Conservation (phyloP, 495 filamentous ascomycete genomes). For the Penicillium coffeae region DNA sequence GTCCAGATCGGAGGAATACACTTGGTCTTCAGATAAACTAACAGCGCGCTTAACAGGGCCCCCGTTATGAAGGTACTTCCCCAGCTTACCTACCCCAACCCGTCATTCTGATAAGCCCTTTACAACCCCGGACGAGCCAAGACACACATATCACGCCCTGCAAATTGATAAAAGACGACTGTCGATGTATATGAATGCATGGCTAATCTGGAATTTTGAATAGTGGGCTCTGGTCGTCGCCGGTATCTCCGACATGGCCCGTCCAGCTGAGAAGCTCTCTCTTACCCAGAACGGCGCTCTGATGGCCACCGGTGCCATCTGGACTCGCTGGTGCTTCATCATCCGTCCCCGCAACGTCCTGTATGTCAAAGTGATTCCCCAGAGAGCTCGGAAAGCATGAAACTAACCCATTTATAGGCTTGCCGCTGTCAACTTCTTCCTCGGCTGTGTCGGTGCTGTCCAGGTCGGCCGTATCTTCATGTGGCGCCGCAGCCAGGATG, state of each 20-base stretch:
- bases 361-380: conserved; percentile 45
- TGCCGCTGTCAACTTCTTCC: conserved; percentile 97
- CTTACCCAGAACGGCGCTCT: conserved; percentile 87
- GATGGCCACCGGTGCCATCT: conserved; percentile 86
- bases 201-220: conserved; percentile 9
- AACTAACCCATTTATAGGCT: conserved; percentile 49
- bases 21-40: conserved; percentile 4
- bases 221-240: conserved; percentile 90
- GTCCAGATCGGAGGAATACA: not conserved
- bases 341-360: conserved; percentile 90
- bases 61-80: conserved; percentile 86
- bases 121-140: not conserved
- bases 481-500: conserved; percentile 60
- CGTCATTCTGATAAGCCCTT: conserved; percentile 8
- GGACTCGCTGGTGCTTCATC: conserved; percentile 97
- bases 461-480: conserved; percentile 74
- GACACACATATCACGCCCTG: not conserved
- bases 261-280: conserved; percentile 89
- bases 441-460: conserved; percentile 76
- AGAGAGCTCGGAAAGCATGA: not conserved
- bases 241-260: conserved; percentile 84
- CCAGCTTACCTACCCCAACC: not conserved
- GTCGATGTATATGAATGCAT: not conserved
- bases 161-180: not conserved
- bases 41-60: conserved; percentile 55